Evolutionary conservation across 2,329 filamentous ascomycete species (phyloP).

Genomic region (Coleophoma cylindrospora): DNA sequence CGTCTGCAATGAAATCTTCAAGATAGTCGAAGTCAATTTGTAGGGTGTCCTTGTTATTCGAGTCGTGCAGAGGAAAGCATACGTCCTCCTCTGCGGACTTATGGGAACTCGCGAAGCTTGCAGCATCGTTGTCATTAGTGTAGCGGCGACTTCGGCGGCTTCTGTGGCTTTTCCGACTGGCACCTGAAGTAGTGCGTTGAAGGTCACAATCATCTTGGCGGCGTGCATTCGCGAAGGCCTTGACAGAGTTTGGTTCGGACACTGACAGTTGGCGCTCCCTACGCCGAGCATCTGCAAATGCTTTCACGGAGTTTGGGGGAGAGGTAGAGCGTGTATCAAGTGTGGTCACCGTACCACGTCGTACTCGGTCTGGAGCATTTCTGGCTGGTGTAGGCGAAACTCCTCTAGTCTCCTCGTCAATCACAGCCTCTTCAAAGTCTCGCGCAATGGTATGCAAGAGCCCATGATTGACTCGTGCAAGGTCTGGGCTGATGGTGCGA

Average conservation of each 20-base stretch:
- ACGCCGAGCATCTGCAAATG: constrained; percentile 86
- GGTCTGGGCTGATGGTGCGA: constrained; percentile 30
- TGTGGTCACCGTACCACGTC: constrained; percentile 50
- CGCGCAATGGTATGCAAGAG: constrained; percentile 49
- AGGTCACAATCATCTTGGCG: constrained; percentile 63
- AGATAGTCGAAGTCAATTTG: constrained; percentile 90
- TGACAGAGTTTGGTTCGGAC: constrained; percentile 74
- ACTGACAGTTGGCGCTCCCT: constrained; percentile 69
- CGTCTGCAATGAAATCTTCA: constrained; percentile 75
- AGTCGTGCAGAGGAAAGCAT: constrained; percentile 70
- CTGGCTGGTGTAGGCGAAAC: constrained; percentile 26
- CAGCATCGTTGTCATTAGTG: constrained; percentile 56
- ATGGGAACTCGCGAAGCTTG: constrained; percentile 56
- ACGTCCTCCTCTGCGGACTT: constrained; percentile 81
- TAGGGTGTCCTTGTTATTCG: constrained; percentile 70
- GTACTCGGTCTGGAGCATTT: constrained; percentile 30
- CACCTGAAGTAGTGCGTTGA: constrained; percentile 66
- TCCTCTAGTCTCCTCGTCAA: constrained; percentile 64
- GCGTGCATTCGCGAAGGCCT: constrained; percentile 86
- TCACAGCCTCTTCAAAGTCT: constrained; percentile 82
- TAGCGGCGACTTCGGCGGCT: constrained; percentile 52
- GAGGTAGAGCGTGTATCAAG: constrained; percentile 66
- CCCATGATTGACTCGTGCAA: constrained; percentile 33
- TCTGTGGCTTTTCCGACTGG: constrained; percentile 55
- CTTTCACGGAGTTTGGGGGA: constrained; percentile 95